Base-by-base conservation (phyloP, 192 early-diverging fungal genomes). In the Neocallimastix lanati region DNA sequence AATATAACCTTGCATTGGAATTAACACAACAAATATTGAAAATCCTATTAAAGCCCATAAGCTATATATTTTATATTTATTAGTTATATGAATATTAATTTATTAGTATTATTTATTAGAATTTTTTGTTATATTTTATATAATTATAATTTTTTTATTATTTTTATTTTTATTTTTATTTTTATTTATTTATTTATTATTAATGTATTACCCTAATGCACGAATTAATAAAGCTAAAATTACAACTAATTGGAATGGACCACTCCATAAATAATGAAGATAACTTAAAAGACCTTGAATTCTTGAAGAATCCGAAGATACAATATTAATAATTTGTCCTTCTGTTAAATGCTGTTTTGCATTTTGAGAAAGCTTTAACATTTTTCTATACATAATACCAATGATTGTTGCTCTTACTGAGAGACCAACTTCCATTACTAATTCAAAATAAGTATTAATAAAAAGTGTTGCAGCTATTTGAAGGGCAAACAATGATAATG, bases 371-470 rank as follows among this genome's bases (percentile, higher is more conserved):
- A 91, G 87, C 18, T 85, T 81, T 16, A 91, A 81, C 0, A 89
- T 83, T 76, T 91, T 91, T 81, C 90, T 86, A 50, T 89, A 91
- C 28, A 91, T 80, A 58, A 87, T 86, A 2, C 87, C 83, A 25
- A 88, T 84, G 7, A 91, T 82, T 0, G 88, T 85, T 0, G 88
- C 82, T 25, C 85, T 82, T 16, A 83, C 29, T 28, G 82, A 77
- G 77, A 88, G 81, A 79, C 88, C 88, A 21, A 82, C 82, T 15
- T 81, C 78, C n/a, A 83, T 84, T 50, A 86, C 84, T 28, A 79
- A 78, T 29, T 88, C 85, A 82, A 88, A 88, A 77, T 82, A 87
- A 50, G 84, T 84, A 78, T 87, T 84, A 18, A 81, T 33, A 18
- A 82, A 79, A 0, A 88, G 0, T 4, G 86, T 84, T 13, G 85